Conservation (phyloP, 108 stramenopile genomes). For the Fragilaria crotonensis region DNA sequence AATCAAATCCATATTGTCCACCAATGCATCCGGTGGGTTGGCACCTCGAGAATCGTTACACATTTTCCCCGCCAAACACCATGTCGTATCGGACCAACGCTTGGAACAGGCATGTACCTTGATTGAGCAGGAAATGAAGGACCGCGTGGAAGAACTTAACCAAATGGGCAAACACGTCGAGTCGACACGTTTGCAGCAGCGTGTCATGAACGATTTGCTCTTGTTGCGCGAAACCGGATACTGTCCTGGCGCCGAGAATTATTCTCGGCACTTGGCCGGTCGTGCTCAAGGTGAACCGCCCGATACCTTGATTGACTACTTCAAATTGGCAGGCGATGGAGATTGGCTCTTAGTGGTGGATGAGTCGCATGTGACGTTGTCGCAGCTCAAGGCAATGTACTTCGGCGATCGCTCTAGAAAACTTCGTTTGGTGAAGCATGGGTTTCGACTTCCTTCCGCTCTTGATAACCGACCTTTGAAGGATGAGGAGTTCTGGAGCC, state of each 20-base stretch:
- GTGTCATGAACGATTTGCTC: slow-evolving; percentile 50
- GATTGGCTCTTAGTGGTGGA: slow-evolving; percentile 74
- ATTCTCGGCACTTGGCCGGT: slow-evolving; percentile 58
- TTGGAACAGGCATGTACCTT: slow-evolving; percentile 33
- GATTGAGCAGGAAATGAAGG: slow-evolving; percentile 52
- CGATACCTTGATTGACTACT: slow-evolving; percentile 60
- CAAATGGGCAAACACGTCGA: slow-evolving; percentile 30
- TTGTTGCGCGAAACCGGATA: slow-evolving; percentile 48
- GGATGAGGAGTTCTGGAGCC: slow-evolving; percentile 67
- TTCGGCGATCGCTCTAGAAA: slow-evolving; percentile 61
- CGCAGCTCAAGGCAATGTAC: slow-evolving; percentile 73
- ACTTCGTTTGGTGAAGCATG: slow-evolving; percentile 54
- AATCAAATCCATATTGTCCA: slow-evolving; percentile 11
- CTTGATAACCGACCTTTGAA: slow-evolving; percentile 71
- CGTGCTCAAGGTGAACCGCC: slow-evolving; percentile 49
- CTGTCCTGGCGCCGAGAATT: slow-evolving; percentile 71
- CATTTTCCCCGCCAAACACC: slow-evolving; percentile 73
- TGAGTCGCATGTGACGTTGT: slow-evolving; percentile 70
- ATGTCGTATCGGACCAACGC: slow-evolving; percentile 29
- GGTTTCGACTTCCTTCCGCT: slow-evolving; percentile 75
- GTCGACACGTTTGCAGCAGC: slow-evolving; percentile 43
- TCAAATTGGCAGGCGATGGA: slow-evolving; percentile 13
- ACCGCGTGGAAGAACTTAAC: slow-evolving; percentile 28
- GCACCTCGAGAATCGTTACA: slow-evolving; percentile 9
- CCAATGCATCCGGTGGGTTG: slow-evolving; percentile 8